phyloP scores from a whole-genome alignment of 495 filamentous ascomycete genomes.

The Aspergillus biplanus region DNA sequence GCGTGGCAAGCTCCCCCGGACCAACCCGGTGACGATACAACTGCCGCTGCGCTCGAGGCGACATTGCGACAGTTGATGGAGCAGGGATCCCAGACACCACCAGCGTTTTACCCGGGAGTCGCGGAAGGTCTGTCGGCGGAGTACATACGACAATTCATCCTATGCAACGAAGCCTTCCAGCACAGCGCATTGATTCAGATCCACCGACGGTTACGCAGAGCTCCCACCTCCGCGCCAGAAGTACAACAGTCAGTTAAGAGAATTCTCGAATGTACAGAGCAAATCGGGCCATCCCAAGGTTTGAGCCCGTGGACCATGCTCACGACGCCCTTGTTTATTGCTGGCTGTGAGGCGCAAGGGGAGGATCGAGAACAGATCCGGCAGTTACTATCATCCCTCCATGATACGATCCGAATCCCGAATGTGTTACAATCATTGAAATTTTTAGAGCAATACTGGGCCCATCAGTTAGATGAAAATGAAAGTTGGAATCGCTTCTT shows the following conservation, averaged over 20 bases:
- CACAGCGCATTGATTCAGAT: conserved; percentile 53
- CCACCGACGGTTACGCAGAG: conserved; percentile 42
- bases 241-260: conserved; percentile 47
- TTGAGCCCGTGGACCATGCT: conserved; percentile 52
- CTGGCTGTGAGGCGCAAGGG: conserved; percentile 47
- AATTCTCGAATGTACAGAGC: conserved; percentile 47
- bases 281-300: conserved; percentile 47
- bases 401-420: conserved; percentile 49
- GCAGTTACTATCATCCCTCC: conserved; percentile 39
- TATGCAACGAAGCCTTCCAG: conserved; percentile 54
- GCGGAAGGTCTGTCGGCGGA: conserved; percentile 39
- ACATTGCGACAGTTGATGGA: conserved; percentile 44
- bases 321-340: conserved; percentile 52
- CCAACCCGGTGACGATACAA: conserved; percentile 30
- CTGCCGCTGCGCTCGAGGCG: conserved; percentile 39
- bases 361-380: conserved; percentile 45
- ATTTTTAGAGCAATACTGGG: conserved; percentile 51
- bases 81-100: conserved; percentile 33
- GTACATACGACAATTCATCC: conserved; percentile 40
- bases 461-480: conserved; percentile 40
- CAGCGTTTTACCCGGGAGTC: conserved; percentile 46
- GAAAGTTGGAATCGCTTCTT: conserved; percentile 52
- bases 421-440: conserved; percentile 51
- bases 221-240: conserved; percentile 35
- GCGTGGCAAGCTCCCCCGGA: conserved; percentile 43